Base-by-base conservation (phyloP, 2,329 filamentous ascomycete species). In the Aureobasidium sp. region DNA sequence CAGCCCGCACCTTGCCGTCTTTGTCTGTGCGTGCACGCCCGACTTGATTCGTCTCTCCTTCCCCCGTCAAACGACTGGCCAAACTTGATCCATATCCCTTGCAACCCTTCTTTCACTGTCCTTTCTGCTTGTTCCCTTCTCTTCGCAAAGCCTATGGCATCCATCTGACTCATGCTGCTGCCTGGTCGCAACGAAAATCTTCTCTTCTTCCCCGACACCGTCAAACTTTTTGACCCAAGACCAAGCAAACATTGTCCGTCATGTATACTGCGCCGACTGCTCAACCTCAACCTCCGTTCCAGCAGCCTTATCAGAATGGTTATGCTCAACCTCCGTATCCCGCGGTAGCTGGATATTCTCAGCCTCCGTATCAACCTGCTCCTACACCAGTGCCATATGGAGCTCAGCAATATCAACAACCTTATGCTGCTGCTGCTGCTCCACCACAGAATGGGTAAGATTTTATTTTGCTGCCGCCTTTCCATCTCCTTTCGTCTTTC, bases 281-380 rank as follows among this genome's bases (percentile, higher is more conserved):
- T 53, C 49, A 53, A 31, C 63, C 68, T 69, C 64, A 45, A 17
- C 31, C 42, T 40, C 66, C 69, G 54, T 74, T 72, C 53, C 71
- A 70, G 63, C 66, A 67, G 59, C 68, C 69, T 46, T 65, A 67
- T 47, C 46, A 42, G 46, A 58, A 33, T 45, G 47, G 11, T 13
- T 60, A 42, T 50, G 46, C 21, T 11, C 35, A 37, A 15, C 47
- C 57, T 27, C 46, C 43, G 7, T 31, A 37, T 43, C 43, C 45
- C 29, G 43, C 45, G 15, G 51, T 27, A 19, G 27, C n/a, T 33
- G 35, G 10, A n/a, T 61, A 61, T 33, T 67, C 71, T 53, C 71
- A 71, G 61, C 62, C 67, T 23, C 55, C 61, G 15, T 71, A 72
- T 62, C 66, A 73, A 43, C 53, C 55, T 15, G 43, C 55, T 37